These are phyloP conservation scores for Whalleya microplaca DNA, from an alignment of 2,329 filamentous ascomycete genomes.

Conservation along the genomic window DNA sequence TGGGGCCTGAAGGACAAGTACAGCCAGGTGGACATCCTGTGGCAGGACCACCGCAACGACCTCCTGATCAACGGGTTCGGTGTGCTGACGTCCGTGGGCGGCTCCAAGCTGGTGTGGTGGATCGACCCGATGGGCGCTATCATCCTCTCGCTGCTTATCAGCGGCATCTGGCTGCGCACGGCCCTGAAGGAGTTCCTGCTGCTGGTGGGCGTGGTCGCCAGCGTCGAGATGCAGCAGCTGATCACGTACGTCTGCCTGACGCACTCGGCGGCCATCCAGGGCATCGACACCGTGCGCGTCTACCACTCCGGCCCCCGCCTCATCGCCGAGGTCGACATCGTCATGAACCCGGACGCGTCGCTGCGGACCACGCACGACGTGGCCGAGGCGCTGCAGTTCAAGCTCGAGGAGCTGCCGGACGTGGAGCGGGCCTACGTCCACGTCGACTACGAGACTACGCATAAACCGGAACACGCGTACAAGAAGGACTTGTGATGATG, in stretches of 20 bases:
- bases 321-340: conserved; percentile 94
- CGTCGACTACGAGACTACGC: conserved; percentile 94
- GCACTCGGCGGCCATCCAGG: conserved; percentile 77
- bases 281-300: conserved; percentile 93
- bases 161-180: conserved; percentile 79
- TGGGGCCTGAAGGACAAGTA: conserved; percentile 90
- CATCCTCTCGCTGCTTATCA: conserved; percentile 77
- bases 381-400: conserved; percentile 90
- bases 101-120: conserved; percentile 89
- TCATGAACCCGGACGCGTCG: conserved; percentile 78
- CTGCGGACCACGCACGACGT: conserved; percentile 87
- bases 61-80: conserved; percentile 95
- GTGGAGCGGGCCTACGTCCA: conserved; percentile 95
- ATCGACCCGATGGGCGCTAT: conserved; percentile 93
- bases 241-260: conserved; percentile 97
- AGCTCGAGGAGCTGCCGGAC: conserved; percentile 88
- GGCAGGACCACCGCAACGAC: conserved; percentile 97
- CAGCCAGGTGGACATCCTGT: conserved; percentile 87
- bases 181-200: conserved; percentile 89
- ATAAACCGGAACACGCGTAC: conserved; percentile 80
- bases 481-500: conserved; percentile 61
- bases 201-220: conserved; percentile 85
- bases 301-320: conserved; percentile 89
- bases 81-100: conserved; percentile 89
- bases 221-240: conserved; percentile 84